phyloP scores from a whole-genome alignment of 2,329 filamentous ascomycete species.

The Zasmidium angulare region DNA sequence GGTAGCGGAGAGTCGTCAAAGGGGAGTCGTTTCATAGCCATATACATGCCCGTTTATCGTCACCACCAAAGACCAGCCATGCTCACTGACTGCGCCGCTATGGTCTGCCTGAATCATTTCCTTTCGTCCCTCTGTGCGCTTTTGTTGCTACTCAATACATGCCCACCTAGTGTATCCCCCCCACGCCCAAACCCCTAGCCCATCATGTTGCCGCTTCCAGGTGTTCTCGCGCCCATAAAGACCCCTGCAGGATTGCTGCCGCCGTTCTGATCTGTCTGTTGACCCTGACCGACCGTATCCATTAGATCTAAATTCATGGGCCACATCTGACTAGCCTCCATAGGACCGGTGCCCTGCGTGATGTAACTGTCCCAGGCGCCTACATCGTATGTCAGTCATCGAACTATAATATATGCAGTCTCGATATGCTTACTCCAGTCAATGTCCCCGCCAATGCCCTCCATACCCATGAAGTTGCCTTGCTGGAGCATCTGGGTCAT shows the following conservation, averaged over 20 bases:
- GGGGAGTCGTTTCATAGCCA: neutral
- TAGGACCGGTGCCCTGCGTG: constrained; percentile 49
- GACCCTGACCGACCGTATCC: constrained; percentile 32
- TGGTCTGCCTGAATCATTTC: neutral
- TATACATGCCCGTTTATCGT: neutral
- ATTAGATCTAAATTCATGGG: constrained; percentile 40
- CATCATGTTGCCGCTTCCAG: constrained; percentile 3
- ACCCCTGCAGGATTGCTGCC: constrained; percentile 22
- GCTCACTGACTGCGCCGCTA: neutral
- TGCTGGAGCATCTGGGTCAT: constrained; percentile 35
- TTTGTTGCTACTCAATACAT: constrained; percentile 3
- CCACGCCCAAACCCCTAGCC: neutral
- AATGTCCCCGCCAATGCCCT: constrained; percentile 47
- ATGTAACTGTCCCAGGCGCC: constrained; percentile 70
- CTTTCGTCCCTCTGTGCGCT: neutral
- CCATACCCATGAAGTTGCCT: constrained; percentile 54
- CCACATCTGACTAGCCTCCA: constrained; percentile 46
- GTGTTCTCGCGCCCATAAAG: constrained; percentile 39
- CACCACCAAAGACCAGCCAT: neutral
- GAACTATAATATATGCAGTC: neutral
- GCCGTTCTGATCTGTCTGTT: constrained; percentile 16
- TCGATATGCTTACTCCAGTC: constrained; percentile 52
- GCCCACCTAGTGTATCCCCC: neutral
- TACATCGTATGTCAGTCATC: constrained; percentile 27
- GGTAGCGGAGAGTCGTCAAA: too few relatives aligned